Percentiles rank a stretch among this genome's conserved stretches.
Evolutionary conservation across 768 basidiomycete genomes (phyloP).

Genomic region (Tulasnella sp.): DNA sequence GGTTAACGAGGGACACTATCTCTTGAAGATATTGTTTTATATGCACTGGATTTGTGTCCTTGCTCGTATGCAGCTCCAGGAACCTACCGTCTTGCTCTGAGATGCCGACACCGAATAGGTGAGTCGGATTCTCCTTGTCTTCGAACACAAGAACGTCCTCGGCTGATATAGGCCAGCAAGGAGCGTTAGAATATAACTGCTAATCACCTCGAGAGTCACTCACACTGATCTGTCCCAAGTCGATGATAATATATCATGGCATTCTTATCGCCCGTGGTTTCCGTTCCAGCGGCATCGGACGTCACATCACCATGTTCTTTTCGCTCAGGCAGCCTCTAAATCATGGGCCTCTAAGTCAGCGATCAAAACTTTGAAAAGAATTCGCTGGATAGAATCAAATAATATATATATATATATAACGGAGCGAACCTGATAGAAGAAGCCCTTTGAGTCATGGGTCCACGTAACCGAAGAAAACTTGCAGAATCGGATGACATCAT

Average conservation of each 20-base stretch:
- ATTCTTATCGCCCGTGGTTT: conserved; percentile 51
- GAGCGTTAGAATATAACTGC: neutral
- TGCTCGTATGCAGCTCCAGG: conserved; percentile 41
- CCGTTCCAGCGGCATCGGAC: conserved; percentile 41
- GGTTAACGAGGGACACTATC: too few species aligned
- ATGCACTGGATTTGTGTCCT: conserved; percentile 54
- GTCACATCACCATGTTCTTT: conserved; percentile 36
- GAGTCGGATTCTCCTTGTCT: conserved; percentile 52
- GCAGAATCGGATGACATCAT: conserved; percentile 61
- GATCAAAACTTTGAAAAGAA: too few species aligned
- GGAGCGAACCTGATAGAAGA: conserved; percentile 63
- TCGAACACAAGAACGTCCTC: conserved; percentile 59
- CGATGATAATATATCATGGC: conserved; percentile 71
- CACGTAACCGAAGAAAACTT: conserved; percentile 67
- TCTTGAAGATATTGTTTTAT: neutral
- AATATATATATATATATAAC: too few species aligned
- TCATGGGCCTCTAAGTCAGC: neutral
- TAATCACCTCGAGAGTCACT: neutral
- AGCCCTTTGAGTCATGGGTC: conserved; percentile 70
- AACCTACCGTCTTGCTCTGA: conserved; percentile 58
- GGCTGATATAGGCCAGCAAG: conserved; percentile 33
- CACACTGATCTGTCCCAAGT: conserved; percentile 60
- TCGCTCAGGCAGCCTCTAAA: conserved; percentile 47
- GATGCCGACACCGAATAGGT: conserved; percentile 48
- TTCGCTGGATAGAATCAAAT: too few species aligned